Evolutionary conservation across 345 rosid species (phyloP).

Genomic region (Rubroshorea leprosula): DNA sequence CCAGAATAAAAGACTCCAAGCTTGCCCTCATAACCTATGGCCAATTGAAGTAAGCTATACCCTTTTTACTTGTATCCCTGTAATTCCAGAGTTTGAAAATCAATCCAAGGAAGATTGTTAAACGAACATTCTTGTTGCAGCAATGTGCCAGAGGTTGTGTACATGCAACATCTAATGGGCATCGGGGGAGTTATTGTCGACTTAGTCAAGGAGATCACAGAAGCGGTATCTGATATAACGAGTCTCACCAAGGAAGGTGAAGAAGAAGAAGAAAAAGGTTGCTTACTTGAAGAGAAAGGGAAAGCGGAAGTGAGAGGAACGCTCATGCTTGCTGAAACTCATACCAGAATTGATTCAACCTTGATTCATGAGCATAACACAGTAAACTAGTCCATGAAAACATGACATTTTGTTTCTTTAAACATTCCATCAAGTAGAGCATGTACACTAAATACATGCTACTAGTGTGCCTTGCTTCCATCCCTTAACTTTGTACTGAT

Average conservation of each 20-base stretch:
- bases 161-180: slow-evolving; percentile 54
- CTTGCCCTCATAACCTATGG: slow-evolving; percentile 62
- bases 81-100: too few relatives aligned
- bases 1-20: slow-evolving; percentile 39
- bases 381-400: too few relatives aligned
- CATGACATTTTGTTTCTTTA: too few relatives aligned
- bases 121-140: slow-evolving; percentile 25
- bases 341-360: slow-evolving; percentile 26
- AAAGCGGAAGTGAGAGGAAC: slow-evolving; percentile 23
- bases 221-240: slow-evolving; percentile 32
- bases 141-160: slow-evolving; percentile 53
- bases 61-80: too few relatives aligned
- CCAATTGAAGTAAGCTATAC: slow-evolving; percentile 57
- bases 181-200: slow-evolving; percentile 64
- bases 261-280: slow-evolving; percentile 14
- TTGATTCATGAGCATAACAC: too few relatives aligned
- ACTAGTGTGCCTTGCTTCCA: too few relatives aligned
- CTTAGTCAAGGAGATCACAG: slow-evolving; percentile 46
- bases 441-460: too few relatives aligned
- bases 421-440: too few relatives aligned
- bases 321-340: slow-evolving; percentile 40
- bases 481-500: too few relatives aligned
- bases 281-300: slow-evolving; percentile 6
- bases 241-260: slow-evolving; percentile 15
- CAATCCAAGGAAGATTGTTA: too few relatives aligned